Percentiles rank a stretch among this genome's conserved stretches.
phyloP scores from a whole-genome alignment of 805 yeast genomes.

The Metschnikowia rubicola region DNA sequence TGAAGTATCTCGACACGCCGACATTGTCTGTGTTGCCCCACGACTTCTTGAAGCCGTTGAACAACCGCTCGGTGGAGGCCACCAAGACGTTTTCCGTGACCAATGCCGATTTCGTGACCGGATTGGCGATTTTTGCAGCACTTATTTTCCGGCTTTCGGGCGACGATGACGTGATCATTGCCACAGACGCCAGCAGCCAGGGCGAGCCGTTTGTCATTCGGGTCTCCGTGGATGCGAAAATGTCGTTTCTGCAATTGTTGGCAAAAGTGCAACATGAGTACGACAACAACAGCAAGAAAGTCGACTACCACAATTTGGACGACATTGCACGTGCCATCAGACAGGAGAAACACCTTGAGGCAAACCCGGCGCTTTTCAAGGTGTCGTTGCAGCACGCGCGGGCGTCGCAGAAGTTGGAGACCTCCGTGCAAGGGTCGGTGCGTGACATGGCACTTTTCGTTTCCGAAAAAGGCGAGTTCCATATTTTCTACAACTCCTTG shows the following conservation, averaged over 20 bases:
- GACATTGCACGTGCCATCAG: slow-evolving; percentile 55
- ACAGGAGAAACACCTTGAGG: slow-evolving; percentile 46
- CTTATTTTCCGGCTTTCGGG: slow-evolving; percentile 81
- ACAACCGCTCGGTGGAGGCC: slow-evolving; percentile 65
- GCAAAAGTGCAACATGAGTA: slow-evolving; percentile 43
- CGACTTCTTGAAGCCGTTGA: slow-evolving; percentile 77
- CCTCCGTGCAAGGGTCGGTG: slow-evolving; percentile 50
- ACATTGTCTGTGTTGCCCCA: slow-evolving; percentile 86
- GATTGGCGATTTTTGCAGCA: slow-evolving; percentile 65
- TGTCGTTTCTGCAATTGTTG: slow-evolving; percentile 53
- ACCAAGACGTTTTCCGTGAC: slow-evolving; percentile 33
- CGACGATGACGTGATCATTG: slow-evolving; percentile 88
- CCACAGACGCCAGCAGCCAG: slow-evolving; percentile 49
- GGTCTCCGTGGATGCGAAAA: slow-evolving; percentile 52
- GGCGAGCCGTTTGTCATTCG: slow-evolving; percentile 58
- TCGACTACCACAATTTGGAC: slow-evolving; percentile 46
- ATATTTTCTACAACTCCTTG: slow-evolving; percentile 68
- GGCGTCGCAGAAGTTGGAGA: slow-evolving; percentile 39
- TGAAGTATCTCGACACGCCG: slow-evolving; percentile 63
- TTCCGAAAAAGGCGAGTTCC: slow-evolving; percentile 29
- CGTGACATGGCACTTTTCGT: slow-evolving; percentile 61
- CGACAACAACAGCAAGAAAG: slow-evolving; percentile 30
- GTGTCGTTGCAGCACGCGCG: slow-evolving; percentile 51
- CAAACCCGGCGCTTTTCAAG: slow-evolving; percentile 62
- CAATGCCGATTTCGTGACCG: slow-evolving; percentile 42